These are phyloP conservation scores for Rhizopogon rudus DNA, from an alignment of 768 basidiomycete species.

Conservation along the genomic window DNA sequence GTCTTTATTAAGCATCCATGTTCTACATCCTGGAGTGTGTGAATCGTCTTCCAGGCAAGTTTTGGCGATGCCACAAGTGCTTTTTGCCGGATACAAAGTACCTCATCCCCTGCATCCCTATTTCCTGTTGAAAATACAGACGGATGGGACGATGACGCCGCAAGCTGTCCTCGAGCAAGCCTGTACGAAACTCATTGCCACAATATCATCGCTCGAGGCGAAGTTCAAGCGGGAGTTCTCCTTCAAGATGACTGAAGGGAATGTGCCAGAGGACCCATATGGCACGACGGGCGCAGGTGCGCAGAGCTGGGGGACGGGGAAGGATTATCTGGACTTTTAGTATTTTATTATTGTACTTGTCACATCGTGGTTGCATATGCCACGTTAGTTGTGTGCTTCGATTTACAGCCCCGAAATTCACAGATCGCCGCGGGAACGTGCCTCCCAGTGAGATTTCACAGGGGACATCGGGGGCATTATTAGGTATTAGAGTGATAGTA, in stretches of 20 bases:
- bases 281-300: conserved; percentile 37
- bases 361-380: not conserved
- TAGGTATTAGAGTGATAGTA: not conserved
- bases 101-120: conserved; percentile 94
- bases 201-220: conserved; percentile 59
- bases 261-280: conserved; percentile 44
- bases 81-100: conserved; percentile 97
- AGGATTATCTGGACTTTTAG: conserved; percentile 55
- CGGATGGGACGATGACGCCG: conserved; percentile 82
- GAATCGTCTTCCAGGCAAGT: conserved; percentile 62
- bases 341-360: not conserved
- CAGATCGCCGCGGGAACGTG: conserved; percentile 1
- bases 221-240: conserved; percentile 84
- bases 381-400: not conserved
- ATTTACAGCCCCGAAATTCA: not conserved
- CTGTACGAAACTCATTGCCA: conserved; percentile 74
- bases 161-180: conserved; percentile 80
- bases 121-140: conserved; percentile 94
- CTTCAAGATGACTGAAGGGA: conserved; percentile 65
- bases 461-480: not conserved
- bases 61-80: conserved; percentile 77
- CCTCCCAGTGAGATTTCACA: not conserved
- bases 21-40: conserved; percentile 8
- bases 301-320: conserved; percentile 40
- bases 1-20: conserved; percentile 22